Percentiles rank a stretch among this genome's conserved stretches.
phyloP scores from a whole-genome alignment of 164 flowering plant species.

The Magnolia kwangsiensis region DNA sequence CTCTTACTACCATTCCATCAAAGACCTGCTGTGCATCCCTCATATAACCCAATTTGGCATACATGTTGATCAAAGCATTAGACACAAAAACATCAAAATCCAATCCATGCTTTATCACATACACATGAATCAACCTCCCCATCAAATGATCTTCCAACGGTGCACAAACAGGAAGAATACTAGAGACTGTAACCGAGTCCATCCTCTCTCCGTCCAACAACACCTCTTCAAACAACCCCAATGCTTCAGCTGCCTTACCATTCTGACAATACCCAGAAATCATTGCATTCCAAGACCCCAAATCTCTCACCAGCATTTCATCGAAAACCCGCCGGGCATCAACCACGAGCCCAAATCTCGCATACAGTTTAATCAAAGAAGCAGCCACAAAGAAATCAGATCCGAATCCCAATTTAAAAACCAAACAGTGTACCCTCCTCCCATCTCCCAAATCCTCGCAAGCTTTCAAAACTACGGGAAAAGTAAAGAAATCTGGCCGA shows the following conservation, averaged over 20 bases:
- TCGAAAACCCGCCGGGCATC: constrained; percentile 49
- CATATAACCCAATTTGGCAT: constrained; percentile 46
- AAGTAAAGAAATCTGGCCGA: constrained; percentile 64
- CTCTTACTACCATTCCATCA: constrained; percentile 46
- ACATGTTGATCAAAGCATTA: constrained; percentile 69
- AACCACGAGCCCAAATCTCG: constrained; percentile 34
- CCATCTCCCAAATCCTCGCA: constrained; percentile 46
- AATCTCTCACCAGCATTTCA: constrained; percentile 48
- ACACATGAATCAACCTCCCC: constrained; percentile 48
- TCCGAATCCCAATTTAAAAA: constrained; percentile 48
- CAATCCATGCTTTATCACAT: constrained; percentile 52
- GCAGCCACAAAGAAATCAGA: constrained; percentile 68
- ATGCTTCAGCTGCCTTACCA: constrained; percentile 46
- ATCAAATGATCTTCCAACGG: constrained; percentile 28
- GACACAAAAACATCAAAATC: constrained; percentile 51
- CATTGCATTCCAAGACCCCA: constrained; percentile 70
- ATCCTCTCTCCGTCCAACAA: constrained; percentile 37
- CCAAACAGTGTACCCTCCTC: constrained; percentile 48
- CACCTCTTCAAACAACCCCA: constrained; percentile 46
- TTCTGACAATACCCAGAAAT: constrained; percentile 59
- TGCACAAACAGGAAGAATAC: constrained; percentile 55
- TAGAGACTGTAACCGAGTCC: constrained; percentile 52
- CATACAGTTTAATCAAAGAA: constrained; percentile 63
- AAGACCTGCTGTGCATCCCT: constrained; percentile 37
- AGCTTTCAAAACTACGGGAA: constrained; percentile 65